Evolutionary conservation across 2,329 filamentous ascomycete genomes (phyloP).

Genomic region (Trichoderma cornu-damae): DNA sequence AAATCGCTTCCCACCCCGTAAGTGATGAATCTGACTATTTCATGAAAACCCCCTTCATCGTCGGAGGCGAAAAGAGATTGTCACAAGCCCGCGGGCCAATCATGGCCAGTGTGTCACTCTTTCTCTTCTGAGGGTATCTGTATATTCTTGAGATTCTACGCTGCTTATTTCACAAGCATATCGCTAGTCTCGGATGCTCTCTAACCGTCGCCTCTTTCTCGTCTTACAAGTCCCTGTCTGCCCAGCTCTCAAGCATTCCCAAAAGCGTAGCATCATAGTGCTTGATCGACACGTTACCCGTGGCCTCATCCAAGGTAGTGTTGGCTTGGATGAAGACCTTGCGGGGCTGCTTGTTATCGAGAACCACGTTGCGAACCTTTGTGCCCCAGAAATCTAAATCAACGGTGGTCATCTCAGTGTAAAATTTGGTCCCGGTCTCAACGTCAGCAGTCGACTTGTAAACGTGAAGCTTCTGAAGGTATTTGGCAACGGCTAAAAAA

Average conservation of each 20-base stretch:
- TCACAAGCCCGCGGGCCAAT: background rate
- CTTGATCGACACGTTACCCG: slow-evolving; percentile 67
- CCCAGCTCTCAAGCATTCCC: slow-evolving; percentile 81
- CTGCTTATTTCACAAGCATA: background rate
- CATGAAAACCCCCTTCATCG: background rate
- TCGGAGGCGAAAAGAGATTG: background rate
- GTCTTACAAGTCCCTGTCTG: slow-evolving; percentile 51
- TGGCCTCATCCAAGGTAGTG: slow-evolving; percentile 64
- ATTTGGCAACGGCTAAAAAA: slow-evolving; percentile 65
- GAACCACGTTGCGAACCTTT: slow-evolving; percentile 69
- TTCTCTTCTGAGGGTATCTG: background rate
- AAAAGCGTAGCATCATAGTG: slow-evolving; percentile 79
- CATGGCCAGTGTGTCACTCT: background rate
- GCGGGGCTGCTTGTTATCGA: slow-evolving; percentile 73
- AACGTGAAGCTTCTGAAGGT: slow-evolving; percentile 85
- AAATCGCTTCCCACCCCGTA: background rate
- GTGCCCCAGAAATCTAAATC: slow-evolving; percentile 77
- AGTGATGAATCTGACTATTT: background rate
- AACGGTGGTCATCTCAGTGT: slow-evolving; percentile 77
- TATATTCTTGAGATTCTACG: background rate
- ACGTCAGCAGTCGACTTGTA: slow-evolving; percentile 90
- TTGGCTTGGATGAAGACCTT: slow-evolving; percentile 95
- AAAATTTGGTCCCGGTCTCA: slow-evolving; percentile 70
- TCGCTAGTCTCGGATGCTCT: background rate
- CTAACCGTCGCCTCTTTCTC: background rate